These are phyloP conservation scores for Backusella tuberculispora DNA, from an alignment of 192 early-diverging fungal species.

Conservation along the genomic window DNA sequence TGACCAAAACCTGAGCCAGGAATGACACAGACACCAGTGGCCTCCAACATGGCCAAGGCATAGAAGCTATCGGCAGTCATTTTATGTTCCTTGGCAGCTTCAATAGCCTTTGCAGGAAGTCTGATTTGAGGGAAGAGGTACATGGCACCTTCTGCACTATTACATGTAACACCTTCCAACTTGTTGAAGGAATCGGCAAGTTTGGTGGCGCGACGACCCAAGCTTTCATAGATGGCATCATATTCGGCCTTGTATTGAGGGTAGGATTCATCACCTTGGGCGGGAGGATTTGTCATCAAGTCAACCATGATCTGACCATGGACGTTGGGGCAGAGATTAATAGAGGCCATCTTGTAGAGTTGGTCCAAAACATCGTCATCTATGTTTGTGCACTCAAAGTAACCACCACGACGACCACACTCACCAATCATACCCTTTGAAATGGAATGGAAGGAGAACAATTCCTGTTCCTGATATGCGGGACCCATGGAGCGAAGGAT, in stretches of 20 bases:
- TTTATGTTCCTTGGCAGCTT: conserved; percentile 70
- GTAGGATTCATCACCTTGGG: conserved; percentile 78
- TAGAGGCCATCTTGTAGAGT: conserved; percentile 93
- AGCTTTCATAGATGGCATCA: conserved; percentile 75
- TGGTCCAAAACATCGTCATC: conserved; percentile 76
- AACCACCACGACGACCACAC: conserved; percentile 96
- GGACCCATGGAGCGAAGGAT: conserved; percentile 79
- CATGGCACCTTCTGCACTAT: conserved; percentile 92
- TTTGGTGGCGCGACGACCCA: conserved; percentile 76
- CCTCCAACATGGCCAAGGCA: conserved; percentile 89
- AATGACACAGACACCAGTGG: conserved; percentile 96
- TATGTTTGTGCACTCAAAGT: conserved; percentile 93
- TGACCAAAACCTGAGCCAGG: conserved; percentile 95
- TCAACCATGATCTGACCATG: conserved; percentile 94
- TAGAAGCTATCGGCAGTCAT: conserved; percentile 88
- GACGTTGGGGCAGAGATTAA: conserved; percentile 93
- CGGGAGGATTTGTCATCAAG: conserved; percentile 91
- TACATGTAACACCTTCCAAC: conserved; percentile 85
- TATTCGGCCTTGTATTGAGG: conserved; percentile 74
- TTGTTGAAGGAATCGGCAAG: conserved; percentile 79
- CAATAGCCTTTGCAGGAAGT: conserved; percentile 77
- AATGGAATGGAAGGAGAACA: conserved; percentile 95
- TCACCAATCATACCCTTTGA: conserved; percentile 99
- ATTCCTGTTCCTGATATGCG: conserved; percentile 72
- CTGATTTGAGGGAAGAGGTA: conserved; percentile 91